These are phyloP conservation scores for Pythium insidiosum DNA, from an alignment of 352 stramenopile genomes.

Conservation along the genomic window DNA sequence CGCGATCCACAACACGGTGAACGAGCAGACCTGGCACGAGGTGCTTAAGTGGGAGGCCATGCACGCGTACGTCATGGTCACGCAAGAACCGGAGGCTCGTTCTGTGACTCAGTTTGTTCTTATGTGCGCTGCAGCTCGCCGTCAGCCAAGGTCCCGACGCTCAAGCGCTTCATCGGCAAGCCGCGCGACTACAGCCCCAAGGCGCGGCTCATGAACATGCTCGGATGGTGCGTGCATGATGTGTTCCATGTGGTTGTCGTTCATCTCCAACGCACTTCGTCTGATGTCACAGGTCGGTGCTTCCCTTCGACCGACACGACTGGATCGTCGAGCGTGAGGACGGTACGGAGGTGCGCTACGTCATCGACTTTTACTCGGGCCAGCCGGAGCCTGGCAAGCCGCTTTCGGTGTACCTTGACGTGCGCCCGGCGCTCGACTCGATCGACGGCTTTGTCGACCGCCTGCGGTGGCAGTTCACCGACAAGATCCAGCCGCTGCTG, in stretches of 20 bases:
- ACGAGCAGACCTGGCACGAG: conserved; percentile 94
- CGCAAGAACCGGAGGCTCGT: conserved; percentile 16
- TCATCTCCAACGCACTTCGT: no score
- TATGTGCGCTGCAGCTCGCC: no score
- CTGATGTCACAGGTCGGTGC: conserved; percentile 63
- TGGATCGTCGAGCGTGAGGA: conserved; percentile 92
- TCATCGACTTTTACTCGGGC: conserved; percentile 99
- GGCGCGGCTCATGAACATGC: conserved; percentile 84
- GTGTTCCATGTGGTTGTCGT: no score
- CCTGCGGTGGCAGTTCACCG: conserved; percentile 71
- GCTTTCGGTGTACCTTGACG: conserved; percentile 94
- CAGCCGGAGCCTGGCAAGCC: conserved; percentile 68
- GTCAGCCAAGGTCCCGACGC: conserved; percentile 73
- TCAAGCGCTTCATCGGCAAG: conserved; percentile 93
- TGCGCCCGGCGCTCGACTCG: conserved; percentile 93
- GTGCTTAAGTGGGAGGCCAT: conserved; percentile 90
- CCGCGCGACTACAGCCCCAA: conserved; percentile 94
- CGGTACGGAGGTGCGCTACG: conserved; percentile 92
- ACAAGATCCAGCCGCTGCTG: conserved; percentile 62
- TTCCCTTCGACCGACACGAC: conserved; percentile 98
- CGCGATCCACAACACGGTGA: conserved; percentile 97
- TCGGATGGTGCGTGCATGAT: conserved; percentile 64
- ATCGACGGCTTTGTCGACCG: conserved; percentile 69
- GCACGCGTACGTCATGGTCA: background rate
- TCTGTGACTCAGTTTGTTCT: no score